These are phyloP conservation scores for Aspergillus asperescens DNA, from an alignment of 495 filamentous ascomycete genomes.

Conservation along the genomic window DNA sequence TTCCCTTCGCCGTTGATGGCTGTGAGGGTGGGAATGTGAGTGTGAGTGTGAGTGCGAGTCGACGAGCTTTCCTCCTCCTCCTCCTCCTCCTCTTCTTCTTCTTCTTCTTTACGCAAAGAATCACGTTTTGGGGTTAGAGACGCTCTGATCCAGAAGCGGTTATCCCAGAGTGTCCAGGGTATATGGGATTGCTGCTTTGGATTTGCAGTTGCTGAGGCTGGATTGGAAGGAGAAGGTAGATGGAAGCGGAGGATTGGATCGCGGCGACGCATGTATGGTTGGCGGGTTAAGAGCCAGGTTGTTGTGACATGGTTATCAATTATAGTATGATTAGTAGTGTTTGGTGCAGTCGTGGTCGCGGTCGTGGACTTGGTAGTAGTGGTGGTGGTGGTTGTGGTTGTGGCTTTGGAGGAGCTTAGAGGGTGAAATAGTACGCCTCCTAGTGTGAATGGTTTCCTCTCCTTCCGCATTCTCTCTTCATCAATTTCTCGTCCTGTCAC, in stretches of 20 bases:
- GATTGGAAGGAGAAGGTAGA: background rate
- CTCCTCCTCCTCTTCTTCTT: too few species aligned
- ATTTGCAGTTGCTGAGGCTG: background rate
- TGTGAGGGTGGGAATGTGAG: background rate
- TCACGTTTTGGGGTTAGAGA: slow-evolving; percentile 14
- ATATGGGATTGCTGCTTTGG: slow-evolving; percentile 8
- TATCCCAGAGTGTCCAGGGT: slow-evolving; percentile 61
- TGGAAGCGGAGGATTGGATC: slow-evolving; percentile 9
- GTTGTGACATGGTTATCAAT: slow-evolving; percentile 11
- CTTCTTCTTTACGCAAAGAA: too few species aligned
- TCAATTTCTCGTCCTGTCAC: background rate
- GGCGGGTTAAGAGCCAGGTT: slow-evolving; percentile 49
- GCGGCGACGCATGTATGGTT: slow-evolving; percentile 39
- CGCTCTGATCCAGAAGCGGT: slow-evolving; percentile 75
- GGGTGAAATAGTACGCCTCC: slow-evolving; percentile 52
- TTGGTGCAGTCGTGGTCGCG: slow-evolving; percentile 20
- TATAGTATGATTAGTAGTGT: too few species aligned
- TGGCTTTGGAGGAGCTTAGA: slow-evolving; percentile 24
- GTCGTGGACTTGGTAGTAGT: slow-evolving; percentile 20
- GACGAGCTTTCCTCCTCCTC: too few species aligned
- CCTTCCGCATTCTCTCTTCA: slow-evolving; percentile 5
- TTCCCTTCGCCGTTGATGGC: background rate
- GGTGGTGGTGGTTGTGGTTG: slow-evolving; percentile 18
- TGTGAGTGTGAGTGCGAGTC: background rate
- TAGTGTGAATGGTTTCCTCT: slow-evolving; percentile 46